phyloP scores from a whole-genome alignment of 345 rosid genomes.

The Brassica rapa region DNA sequence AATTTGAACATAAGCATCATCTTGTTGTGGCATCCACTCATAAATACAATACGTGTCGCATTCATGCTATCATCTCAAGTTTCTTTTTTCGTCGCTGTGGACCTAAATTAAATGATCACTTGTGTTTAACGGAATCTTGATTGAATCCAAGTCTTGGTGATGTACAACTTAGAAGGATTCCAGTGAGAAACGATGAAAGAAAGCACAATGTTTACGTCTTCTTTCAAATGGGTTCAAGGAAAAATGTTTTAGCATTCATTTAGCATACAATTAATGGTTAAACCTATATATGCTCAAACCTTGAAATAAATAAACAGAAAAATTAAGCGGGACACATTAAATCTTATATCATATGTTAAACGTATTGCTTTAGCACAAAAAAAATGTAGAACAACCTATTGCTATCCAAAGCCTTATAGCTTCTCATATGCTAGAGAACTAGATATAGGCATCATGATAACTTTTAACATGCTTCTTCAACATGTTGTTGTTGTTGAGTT shows the following conservation, averaged over 20 bases:
- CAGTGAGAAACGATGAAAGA: not conserved
- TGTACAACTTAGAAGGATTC: not conserved
- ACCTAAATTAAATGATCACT: slow-evolving; percentile 4
- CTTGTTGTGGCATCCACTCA: slow-evolving; percentile 10
- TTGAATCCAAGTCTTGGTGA: not conserved
- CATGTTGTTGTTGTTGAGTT: not conserved
- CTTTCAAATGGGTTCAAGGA: not conserved
- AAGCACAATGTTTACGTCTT: not conserved
- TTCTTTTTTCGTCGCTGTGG: not conserved
- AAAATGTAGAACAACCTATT: not conserved
- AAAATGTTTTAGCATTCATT: not conserved
- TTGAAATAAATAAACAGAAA: not conserved
- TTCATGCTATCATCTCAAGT: not conserved
- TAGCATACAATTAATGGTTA: not conserved
- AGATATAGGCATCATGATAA: not conserved
- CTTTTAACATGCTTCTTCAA: not conserved
- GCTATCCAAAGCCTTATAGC: not conserved
- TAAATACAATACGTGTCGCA: not conserved
- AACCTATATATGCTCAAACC: not conserved
- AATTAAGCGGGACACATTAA: not conserved
- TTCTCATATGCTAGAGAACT: not conserved
- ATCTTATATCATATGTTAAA: not conserved
- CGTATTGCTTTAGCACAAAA: not conserved
- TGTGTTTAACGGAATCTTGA: slow-evolving; percentile 13
- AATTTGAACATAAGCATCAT: slow-evolving; percentile 18